Evolutionary conservation across 139 green algal genomes (phyloP), one percentile per base, ranked within the genome.

Genomic region (Diplosphaera chodatii): DNA sequence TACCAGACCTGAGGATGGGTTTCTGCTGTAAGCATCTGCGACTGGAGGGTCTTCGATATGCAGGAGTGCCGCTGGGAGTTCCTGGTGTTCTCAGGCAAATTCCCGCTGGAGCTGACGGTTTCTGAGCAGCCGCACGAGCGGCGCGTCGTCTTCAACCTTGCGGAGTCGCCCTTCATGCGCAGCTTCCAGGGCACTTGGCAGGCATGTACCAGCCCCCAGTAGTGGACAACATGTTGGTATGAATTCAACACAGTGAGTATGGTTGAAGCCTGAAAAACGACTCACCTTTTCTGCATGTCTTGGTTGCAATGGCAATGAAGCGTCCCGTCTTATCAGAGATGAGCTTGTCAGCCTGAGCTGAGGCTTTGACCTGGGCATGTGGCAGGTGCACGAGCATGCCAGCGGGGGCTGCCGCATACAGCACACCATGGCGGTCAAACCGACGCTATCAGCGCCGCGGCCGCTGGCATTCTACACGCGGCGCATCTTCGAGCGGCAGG

Each of bases 61-160:
- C 76, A 87, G 83, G 72, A 56, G 29, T 86, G 79, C 74, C 69
- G 63, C 1, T 91, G 85, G 85, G 67, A 66, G 21, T 87, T 91
- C 66, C 40, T 88, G 13, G 78, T 74, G 20, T 86, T 88, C 67
- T 71, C 37, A 0, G 85, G 85, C 34, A 82, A 72, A 28, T 91
- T 91, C 74, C 72, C 76, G 27, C 76, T 81, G 27, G 33, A 70
- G 4, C 66, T 89, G 29, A 71, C 40, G 3, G 85, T 91, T 27
- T 1, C 64, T 2, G 79, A 87, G 56, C 68, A 83, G 31, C 3
- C 48, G 0, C 69, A 55, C 0, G 18, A 25, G 13, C 41, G 75
- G 28, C 29, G 31, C 6, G 67, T 90, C 29, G 68, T 72, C 4
- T 90, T 90, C 83, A 77, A 23, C 4, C 75, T 90, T 15, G 63